Evolutionary conservation across 371 early-diverging fungal species (phyloP).

Genomic region (Saksenaea vasiformis): DNA sequence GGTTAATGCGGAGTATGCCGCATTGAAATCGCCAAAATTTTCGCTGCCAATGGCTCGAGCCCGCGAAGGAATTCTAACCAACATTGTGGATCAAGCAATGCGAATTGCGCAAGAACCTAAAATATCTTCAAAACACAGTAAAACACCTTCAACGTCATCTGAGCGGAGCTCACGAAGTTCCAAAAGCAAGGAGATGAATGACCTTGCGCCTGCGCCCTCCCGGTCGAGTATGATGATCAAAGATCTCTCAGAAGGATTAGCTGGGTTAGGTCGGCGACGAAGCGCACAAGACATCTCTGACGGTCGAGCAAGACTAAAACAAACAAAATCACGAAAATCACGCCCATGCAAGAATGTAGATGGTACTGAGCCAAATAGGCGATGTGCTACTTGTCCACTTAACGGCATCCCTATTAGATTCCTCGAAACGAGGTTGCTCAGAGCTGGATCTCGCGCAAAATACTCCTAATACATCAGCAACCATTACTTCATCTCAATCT

Average conservation of each 20-base stretch:
- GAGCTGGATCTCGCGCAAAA: conserved; percentile 39
- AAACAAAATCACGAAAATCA: conserved; percentile 8
- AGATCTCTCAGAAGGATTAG: conserved; percentile 31
- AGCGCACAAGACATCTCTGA: conserved; percentile 26
- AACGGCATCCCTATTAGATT: background rate
- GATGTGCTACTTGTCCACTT: background rate
- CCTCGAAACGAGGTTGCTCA: conserved; percentile 30
- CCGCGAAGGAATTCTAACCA: conserved; percentile 56
- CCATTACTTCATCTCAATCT: background rate
- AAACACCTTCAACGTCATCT: conserved; percentile 40
- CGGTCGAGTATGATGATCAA: conserved; percentile 35
- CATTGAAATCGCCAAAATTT: conserved; percentile 74
- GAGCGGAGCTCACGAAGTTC: conserved; percentile 27
- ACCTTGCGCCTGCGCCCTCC: conserved; percentile 22
- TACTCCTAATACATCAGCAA: background rate
- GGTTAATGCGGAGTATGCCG: conserved; percentile 82
- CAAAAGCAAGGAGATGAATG: conserved; percentile 9
- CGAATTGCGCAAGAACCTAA: conserved; percentile 12
- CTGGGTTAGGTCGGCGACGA: conserved; percentile 26
- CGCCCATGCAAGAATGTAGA: conserved; percentile 2
- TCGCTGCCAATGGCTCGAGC: conserved; percentile 59
- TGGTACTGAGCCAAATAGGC: background rate
- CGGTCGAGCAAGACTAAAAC: conserved; percentile 1
- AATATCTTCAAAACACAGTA: conserved; percentile 22
- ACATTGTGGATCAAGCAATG: conserved; percentile 43